Evolutionary conservation across 331 rosid genomes (phyloP), one percentile per base, ranked within the genome.

Genomic region (Arachis monticola): DNA sequence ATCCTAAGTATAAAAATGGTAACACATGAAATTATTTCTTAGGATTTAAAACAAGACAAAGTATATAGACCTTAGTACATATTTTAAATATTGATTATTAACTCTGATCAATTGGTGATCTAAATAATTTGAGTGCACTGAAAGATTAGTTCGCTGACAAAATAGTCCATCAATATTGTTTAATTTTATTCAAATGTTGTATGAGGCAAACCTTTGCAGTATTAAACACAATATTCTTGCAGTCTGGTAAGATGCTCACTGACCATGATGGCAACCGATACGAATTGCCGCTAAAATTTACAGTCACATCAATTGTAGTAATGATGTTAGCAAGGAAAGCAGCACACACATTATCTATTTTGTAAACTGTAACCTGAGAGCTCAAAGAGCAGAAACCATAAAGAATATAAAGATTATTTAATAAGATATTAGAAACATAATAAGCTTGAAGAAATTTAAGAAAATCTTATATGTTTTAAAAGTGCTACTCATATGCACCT

Each of bases 241-340:
- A 95, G 81, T 95, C 97, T 2, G 99, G 99, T 84, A 95, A 82
- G 79, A 95, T 95, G 96, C 99, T 95, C 63, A 95, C 96, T 72
- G 99, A 95, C 99, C 99, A 95, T 4, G 97, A 93, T 42, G 97
- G 99, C 89, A 95, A 84, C 66, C 69, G 79, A 84, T 95, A 88
- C 50, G 92, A 86, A 44, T 90, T 88, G 55, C 97, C 97, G 52
- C 78, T 86, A 84, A 95, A 95, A 13, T 85, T 85, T 77, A 87
- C 93, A 2, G 96, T 88, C 84, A 77, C 89, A 46, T 87, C 97
- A 42, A 92, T 85, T 38, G 69, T 51, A 14, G 93, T 53, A 77
- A 60, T 87, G 40, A 84, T 67, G 59, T 87, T 91, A 64, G 97
- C 89, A 59, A 69, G 22, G 22, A 17, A 17, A 17, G 22, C 22